Evolutionary conservation across 306 rosid species (phyloP).

Genomic region (Aeschynomene evenia): DNA sequence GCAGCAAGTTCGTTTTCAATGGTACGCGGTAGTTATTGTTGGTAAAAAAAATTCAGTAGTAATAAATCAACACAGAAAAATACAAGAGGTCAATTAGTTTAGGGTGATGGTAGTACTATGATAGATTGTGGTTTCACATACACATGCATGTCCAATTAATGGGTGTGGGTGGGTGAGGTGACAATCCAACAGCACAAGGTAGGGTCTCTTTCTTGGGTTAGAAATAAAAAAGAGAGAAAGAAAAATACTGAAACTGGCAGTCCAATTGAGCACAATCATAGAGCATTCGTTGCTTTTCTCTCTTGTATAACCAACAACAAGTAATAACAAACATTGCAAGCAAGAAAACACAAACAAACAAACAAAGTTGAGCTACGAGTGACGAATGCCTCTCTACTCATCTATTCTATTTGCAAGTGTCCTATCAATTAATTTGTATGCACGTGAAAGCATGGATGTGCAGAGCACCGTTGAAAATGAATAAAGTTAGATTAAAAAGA

Average conservation of each 20-base stretch:
- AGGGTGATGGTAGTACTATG: no score
- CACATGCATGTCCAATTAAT: slow-evolving; percentile 34
- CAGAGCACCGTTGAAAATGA: slow-evolving; percentile 30
- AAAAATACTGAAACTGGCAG: slow-evolving; percentile 35
- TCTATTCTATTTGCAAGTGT: slow-evolving; percentile 48
- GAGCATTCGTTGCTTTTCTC: slow-evolving; percentile 1
- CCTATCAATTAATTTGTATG: slow-evolving; percentile 51
- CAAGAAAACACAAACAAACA: slow-evolving; percentile 36
- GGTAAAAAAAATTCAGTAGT: no score
- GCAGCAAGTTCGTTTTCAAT: neutral
- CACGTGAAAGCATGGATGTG: slow-evolving; percentile 51
- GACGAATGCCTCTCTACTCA: slow-evolving; percentile 34
- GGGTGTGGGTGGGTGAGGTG: slow-evolving; percentile 40
- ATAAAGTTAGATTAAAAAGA: neutral
- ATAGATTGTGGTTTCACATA: neutral
- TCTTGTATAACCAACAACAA: neutral
- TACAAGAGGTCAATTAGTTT: no score
- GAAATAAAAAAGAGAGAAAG: no score
- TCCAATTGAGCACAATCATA: slow-evolving; percentile 35
- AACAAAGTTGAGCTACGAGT: slow-evolving; percentile 33
- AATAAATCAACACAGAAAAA: no score
- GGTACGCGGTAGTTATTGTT: neutral
- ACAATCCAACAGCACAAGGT: slow-evolving; percentile 41
- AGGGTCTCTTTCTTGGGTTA: slow-evolving; percentile 40
- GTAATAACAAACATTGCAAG: slow-evolving; percentile 11